Evolutionary conservation across 805 yeast species (phyloP), one percentile per base, ranked within the genome.

Genomic region (Kazachstania africana): DNA sequence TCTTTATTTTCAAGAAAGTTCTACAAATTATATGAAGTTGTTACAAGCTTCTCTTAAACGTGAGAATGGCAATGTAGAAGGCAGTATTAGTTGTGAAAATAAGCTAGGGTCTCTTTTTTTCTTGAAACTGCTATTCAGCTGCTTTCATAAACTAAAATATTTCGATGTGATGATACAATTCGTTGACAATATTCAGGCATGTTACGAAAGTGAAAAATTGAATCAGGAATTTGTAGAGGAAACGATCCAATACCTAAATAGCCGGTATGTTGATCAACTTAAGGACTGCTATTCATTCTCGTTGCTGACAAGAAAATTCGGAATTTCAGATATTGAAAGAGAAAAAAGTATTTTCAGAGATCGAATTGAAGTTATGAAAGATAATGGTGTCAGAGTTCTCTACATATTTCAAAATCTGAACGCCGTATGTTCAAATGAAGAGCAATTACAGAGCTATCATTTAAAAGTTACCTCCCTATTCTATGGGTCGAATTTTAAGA

Each of bases 291-390:
- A 40, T 21, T 42, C 36, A 12, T 55, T 53, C 27, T 36, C 40
- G 4, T 26, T 36, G n/a, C 28, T 55, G 25, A 48, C 48, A 29
- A 35, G 44, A 9, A 46, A 45, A 12, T 39, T 53, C 22, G 44
- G 44, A 12, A 47, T 54, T 6, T 45, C 55, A 4, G 42, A 48
- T 34, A 37, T 26, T 17, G 56, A 48, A 29, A 41, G 46, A 1
- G 51, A 53, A 25, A 45, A 42, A 24, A 44, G 54, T 35, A 26
- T 38, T 4, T 49, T 51, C 17, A 42, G 53, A 24, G 50, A 47
- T 16, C 24, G 31, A 19, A 8, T 19, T 19, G 22, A 19, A 19
- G 9, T 19, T 10, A 19, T 19, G 22, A 10, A 19, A 6, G 28
- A 28, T 6, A 29, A 28, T 14, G 41, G 34, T 21, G 16, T 34